phyloP scores from a whole-genome alignment of 2,329 filamentous ascomycete genomes.

The Colletotrichum sp. region DNA sequence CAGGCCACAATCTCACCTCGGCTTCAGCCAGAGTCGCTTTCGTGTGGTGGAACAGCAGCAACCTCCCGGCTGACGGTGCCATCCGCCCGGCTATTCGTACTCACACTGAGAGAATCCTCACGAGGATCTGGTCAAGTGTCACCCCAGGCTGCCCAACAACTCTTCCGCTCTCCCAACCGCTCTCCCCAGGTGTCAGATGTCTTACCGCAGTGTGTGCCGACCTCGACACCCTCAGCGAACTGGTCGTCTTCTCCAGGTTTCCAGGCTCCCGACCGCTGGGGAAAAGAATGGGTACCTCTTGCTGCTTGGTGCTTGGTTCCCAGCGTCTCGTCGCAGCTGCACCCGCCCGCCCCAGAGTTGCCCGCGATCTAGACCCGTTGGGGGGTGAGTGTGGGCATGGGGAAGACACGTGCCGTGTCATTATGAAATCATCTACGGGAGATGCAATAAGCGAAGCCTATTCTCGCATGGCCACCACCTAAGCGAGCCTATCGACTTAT shows the following conservation, averaged over 20 bases:
- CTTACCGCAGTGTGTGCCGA: constrained; percentile 4
- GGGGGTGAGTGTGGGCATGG: not conserved
- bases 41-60: constrained; percentile 3
- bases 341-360: not conserved
- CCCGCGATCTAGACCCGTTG: not conserved
- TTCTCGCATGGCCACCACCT: not conserved
- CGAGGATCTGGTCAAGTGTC: constrained; percentile 19
- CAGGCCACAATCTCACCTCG: constrained; percentile 8
- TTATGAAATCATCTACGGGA: not conserved
- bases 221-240: constrained; percentile 5
- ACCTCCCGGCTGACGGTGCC: constrained; percentile 9
- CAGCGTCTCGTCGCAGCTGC: not conserved
- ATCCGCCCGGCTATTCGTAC: constrained; percentile 1
- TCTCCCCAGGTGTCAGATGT: constrained; percentile 6
- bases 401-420: constrained; percentile 11
- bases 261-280: not conserved
- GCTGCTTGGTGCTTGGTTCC: not conserved
- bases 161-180: not conserved
- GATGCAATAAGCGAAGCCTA: not conserved
- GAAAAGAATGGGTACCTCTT: not conserved
- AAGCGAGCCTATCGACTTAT: not conserved
- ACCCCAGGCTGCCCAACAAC: constrained; percentile 10
- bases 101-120: not conserved
- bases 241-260: not conserved
- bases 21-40: not conserved